Evolutionary conservation across 2,329 filamentous ascomycete genomes (phyloP).

Genomic region (Diplodia intermedia): DNA sequence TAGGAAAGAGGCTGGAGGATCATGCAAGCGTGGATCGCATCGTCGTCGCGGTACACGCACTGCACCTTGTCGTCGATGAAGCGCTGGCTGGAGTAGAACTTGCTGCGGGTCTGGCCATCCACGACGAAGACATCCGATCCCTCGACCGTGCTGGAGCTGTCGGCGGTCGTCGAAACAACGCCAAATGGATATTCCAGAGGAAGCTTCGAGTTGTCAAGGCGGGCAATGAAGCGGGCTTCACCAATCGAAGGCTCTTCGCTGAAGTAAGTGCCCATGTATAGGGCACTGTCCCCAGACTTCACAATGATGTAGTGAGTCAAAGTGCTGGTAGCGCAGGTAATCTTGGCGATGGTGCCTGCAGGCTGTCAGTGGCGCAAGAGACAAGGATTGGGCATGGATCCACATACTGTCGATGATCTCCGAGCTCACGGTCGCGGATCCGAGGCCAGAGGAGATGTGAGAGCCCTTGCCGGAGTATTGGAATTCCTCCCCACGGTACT

Average conservation of each 20-base stretch:
- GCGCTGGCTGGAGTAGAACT: slow-evolving; percentile 73
- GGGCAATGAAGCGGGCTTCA: slow-evolving; percentile 70
- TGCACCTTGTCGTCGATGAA: slow-evolving; percentile 73
- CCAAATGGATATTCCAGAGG: slow-evolving; percentile 49
- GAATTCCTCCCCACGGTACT: slow-evolving; percentile 65
- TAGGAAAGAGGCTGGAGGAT: slow-evolving; percentile 60
- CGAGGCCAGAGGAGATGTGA: slow-evolving; percentile 67
- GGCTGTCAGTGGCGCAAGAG: neutral
- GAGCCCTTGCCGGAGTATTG: slow-evolving; percentile 61
- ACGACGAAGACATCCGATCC: slow-evolving; percentile 62
- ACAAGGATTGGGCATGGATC: neutral
- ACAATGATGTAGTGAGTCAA: slow-evolving; percentile 70
- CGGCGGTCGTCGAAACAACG: slow-evolving; percentile 61
- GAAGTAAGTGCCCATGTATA: slow-evolving; percentile 64
- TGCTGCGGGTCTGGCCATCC: slow-evolving; percentile 68
- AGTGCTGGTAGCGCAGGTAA: slow-evolving; percentile 65
- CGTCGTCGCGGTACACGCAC: slow-evolving; percentile 62
- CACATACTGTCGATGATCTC: slow-evolving; percentile 42
- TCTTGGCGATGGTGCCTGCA: slow-evolving; percentile 61
- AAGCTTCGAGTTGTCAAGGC: slow-evolving; percentile 58
- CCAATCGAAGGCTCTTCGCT: slow-evolving; percentile 52
- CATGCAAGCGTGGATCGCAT: slow-evolving; percentile 65
- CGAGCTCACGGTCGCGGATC: slow-evolving; percentile 62
- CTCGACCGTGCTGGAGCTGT: slow-evolving; percentile 61
- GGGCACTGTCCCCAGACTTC: slow-evolving; percentile 63